A percentile compares a stretch with the other conserved stretches of the same genome.
phyloP scores from a whole-genome alignment of 495 filamentous ascomycete species.

The Penicillium antarcticum region DNA sequence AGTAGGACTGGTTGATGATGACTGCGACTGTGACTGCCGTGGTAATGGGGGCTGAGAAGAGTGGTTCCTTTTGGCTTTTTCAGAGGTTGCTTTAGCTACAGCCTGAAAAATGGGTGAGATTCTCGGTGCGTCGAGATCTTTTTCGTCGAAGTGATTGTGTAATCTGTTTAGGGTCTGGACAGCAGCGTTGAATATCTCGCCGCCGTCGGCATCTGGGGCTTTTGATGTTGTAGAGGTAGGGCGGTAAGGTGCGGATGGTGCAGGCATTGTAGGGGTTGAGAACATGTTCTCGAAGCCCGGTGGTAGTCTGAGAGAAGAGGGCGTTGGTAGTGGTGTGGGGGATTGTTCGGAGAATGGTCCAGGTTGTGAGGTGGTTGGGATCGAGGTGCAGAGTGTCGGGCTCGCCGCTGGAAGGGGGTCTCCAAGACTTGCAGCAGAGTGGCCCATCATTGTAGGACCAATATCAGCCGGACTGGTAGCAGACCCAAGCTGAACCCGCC shows the following conservation, averaged over 20 bases:
- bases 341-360: background rate
- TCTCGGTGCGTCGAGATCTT: constrained; percentile 7
- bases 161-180: constrained; percentile 37
- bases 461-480: constrained; percentile 1
- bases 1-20: background rate
- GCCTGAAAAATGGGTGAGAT: constrained; percentile 22
- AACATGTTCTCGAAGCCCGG: constrained; percentile 42
- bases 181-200: constrained; percentile 28
- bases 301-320: constrained; percentile 25
- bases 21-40: background rate
- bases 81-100: constrained; percentile 19
- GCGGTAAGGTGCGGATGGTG: background rate
- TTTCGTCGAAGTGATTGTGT: constrained; percentile 35
- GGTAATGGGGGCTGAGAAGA: too few relatives aligned
- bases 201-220: constrained; percentile 10
- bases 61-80: background rate
- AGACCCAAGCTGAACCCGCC: background rate
- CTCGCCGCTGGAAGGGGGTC: constrained; percentile 1
- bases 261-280: constrained; percentile 10
- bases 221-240: background rate
- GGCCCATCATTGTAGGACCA: background rate
- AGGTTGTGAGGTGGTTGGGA: background rate
- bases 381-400: constrained; percentile 1
- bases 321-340: background rate
- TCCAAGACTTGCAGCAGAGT: background rate